These are phyloP conservation scores for Gnomoniopsis sp. DNA, from an alignment of 2,329 filamentous ascomycete species.

Conservation along the genomic window DNA sequence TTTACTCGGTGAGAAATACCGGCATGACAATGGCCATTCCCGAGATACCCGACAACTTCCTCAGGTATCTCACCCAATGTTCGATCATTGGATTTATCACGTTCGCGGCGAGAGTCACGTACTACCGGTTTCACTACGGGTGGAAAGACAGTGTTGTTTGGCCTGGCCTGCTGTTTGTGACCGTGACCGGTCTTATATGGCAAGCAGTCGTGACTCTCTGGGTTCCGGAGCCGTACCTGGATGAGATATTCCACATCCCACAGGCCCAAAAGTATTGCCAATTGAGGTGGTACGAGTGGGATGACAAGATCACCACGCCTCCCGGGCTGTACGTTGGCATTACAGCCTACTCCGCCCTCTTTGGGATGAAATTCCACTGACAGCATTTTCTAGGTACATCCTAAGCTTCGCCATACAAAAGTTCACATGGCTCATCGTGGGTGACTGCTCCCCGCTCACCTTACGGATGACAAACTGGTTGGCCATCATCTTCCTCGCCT, in stretches of 20 bases:
- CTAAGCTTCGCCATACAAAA: slow-evolving; percentile 39
- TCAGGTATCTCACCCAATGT: not conserved
- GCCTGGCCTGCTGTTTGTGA: slow-evolving; percentile 23
- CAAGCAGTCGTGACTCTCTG: slow-evolving; percentile 33
- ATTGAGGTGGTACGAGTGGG: slow-evolving; percentile 74
- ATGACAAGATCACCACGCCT: slow-evolving; percentile 95
- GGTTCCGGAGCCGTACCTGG: slow-evolving; percentile 56
- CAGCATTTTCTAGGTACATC: slow-evolving; percentile 39
- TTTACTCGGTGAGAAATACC: not conserved
- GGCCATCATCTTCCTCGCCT: slow-evolving; percentile 38
- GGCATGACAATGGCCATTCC: not conserved
- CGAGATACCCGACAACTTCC: not conserved
- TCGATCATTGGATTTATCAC: not conserved
- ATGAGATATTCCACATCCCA: slow-evolving; percentile 85
- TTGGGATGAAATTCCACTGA: slow-evolving; percentile 3
- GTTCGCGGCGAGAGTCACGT: not conserved
- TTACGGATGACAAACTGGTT: slow-evolving; percentile 49
- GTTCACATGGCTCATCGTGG: slow-evolving; percentile 21
- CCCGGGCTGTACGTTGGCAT: slow-evolving; percentile 68
- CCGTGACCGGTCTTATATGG: slow-evolving; percentile 29
- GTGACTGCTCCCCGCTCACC: slow-evolving; percentile 35
- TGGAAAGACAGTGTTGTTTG: slow-evolving; percentile 1
- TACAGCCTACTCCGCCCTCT: slow-evolving; percentile 23
- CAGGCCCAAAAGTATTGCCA: slow-evolving; percentile 87
- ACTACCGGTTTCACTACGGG: not conserved